A percentile compares a stretch with the other conserved stretches of the same genome.
phyloP scores from a whole-genome alignment of 768 basidiomycete species.

The Galerina marginata region DNA sequence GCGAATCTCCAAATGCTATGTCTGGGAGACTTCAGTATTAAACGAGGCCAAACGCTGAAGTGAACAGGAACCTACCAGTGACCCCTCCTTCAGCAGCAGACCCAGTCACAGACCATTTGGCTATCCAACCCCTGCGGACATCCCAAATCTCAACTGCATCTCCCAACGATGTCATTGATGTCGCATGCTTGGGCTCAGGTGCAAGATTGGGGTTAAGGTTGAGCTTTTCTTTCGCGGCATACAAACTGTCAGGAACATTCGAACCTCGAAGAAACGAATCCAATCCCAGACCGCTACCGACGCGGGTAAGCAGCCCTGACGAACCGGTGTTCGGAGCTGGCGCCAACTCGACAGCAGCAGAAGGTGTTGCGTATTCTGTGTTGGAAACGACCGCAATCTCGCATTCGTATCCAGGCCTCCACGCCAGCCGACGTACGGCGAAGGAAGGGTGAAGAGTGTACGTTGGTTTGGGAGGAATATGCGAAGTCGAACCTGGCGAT shows the following conservation, averaged over 20 bases:
- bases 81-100: constrained; percentile 73
- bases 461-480: constrained; percentile 65
- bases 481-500: constrained; percentile 43
- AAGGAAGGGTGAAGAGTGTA: constrained; percentile 79
- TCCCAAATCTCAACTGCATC: constrained; percentile 89
- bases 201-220: constrained; percentile 13
- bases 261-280: constrained; percentile 29
- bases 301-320: constrained; percentile 29
- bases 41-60: background rate
- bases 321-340: constrained; percentile 13
- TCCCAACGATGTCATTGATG: constrained; percentile 31
- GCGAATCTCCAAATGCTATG: constrained; percentile 69
- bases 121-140: constrained; percentile 77
- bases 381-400: constrained; percentile 79
- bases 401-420: constrained; percentile 79
- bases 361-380: constrained; percentile 48
- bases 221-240: constrained; percentile 21
- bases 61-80: constrained; percentile 53
- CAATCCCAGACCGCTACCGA: constrained; percentile 34
- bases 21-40: constrained; percentile 46
- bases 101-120: constrained; percentile 79
- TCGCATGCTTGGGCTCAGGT: constrained; percentile 24
- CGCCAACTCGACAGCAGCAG: constrained; percentile 28
- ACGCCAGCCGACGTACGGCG: constrained; percentile 73
- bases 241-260: constrained; percentile 8